Conservation (phyloP, 306 rosid species). For the Chamaecrista fasciculata region DNA sequence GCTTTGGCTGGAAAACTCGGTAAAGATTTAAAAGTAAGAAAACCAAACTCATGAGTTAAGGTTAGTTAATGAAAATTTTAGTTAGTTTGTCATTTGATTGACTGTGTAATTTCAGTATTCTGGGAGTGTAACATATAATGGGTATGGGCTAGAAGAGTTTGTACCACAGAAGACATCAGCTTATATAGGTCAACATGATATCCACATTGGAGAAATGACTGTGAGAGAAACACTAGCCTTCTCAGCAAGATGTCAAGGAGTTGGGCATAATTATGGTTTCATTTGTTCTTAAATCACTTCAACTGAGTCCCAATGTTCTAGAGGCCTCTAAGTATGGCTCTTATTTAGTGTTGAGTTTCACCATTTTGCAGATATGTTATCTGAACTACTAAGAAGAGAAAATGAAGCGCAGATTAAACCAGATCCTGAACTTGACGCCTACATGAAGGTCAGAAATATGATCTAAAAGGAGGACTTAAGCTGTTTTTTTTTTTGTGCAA, state of each 20-base stretch:
- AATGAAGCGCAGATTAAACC: slow-evolving; percentile 76
- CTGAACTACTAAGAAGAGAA: slow-evolving; percentile 80
- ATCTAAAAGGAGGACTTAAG: not conserved
- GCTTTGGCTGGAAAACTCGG: slow-evolving; percentile 61
- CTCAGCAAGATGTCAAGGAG: slow-evolving; percentile 93
- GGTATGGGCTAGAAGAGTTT: slow-evolving; percentile 71
- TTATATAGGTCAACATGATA: slow-evolving; percentile 70
- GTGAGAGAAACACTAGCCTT: slow-evolving; percentile 83
- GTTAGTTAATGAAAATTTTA: no score
- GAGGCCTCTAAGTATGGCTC: no score
- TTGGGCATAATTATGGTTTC: slow-evolving; percentile 74
- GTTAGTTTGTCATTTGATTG: slow-evolving; percentile 2
- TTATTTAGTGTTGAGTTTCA: no score
- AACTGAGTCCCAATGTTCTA: no score
- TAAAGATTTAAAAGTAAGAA: slow-evolving; percentile 41
- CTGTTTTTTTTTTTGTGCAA: not conserved
- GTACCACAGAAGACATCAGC: slow-evolving; percentile 82
- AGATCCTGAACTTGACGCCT: slow-evolving; percentile 80
- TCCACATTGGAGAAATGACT: slow-evolving; percentile 81
- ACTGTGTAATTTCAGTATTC: slow-evolving; percentile 43
- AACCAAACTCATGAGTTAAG: not conserved
- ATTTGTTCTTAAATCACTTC: slow-evolving; percentile 30
- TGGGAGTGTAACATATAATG: slow-evolving; percentile 82
- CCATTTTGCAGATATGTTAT: slow-evolving; percentile 60
- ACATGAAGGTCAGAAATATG: slow-evolving; percentile 64